Percentiles rank a stretch among this genome's conserved stretches.
Evolutionary conservation across 257 asterid species (phyloP).

Genomic region (Jacaranda copaia): DNA sequence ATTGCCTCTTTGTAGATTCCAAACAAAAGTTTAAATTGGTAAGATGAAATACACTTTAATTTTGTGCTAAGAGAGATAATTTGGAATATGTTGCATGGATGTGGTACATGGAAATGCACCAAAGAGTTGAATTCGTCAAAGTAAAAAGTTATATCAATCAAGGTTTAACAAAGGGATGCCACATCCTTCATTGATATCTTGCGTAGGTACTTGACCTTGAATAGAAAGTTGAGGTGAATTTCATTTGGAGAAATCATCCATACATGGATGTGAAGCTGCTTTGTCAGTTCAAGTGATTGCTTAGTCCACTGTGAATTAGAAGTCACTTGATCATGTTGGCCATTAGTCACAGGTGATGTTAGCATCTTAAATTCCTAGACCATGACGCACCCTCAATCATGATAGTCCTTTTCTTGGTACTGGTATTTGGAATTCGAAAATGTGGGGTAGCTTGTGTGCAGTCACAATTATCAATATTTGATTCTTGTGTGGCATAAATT

Average conservation of each 20-base stretch:
- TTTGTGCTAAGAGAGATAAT: conserved; percentile 4
- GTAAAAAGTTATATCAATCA: conserved; percentile 7
- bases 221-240: conserved; percentile 2
- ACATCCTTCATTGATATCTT: conserved; percentile 9
- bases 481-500: conserved; percentile 2
- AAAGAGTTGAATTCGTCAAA: conserved; percentile 8
- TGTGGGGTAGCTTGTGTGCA: background rate
- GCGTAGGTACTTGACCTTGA: conserved; percentile 22
- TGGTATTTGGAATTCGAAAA: background rate
- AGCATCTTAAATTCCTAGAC: background rate
- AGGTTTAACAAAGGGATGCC: background rate
- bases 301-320: conserved; percentile 16
- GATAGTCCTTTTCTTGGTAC: background rate
- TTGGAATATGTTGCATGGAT: background rate
- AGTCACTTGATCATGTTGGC: conserved; percentile 1
- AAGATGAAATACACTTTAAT: background rate
- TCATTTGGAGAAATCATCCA: background rate
- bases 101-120: background rate
- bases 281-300: background rate
- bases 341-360: conserved; percentile 2
- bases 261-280: conserved; percentile 4
- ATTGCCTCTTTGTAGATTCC: background rate
- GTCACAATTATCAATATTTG: conserved; percentile 5
- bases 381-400: background rate
- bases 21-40: conserved; percentile 6